Evolutionary conservation across 2,329 filamentous ascomycete genomes (phyloP), one percentile per base, ranked within the genome.

Genomic region (Nemania serpens): DNA sequence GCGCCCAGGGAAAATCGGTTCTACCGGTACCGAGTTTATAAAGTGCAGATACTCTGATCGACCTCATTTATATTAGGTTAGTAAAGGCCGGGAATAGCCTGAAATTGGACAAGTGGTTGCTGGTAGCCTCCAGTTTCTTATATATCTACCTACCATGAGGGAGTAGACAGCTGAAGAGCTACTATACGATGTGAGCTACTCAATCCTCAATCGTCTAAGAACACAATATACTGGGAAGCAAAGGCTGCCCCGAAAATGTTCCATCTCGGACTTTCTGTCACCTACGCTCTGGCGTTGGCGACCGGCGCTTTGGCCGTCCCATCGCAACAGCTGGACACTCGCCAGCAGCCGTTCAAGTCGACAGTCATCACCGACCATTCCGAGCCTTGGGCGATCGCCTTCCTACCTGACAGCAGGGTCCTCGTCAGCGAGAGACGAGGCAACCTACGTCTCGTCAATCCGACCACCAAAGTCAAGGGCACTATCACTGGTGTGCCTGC

Each of bases 21-120:
- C 39, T 58, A 51, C 55, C 18, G 11, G 47, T 58, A 12, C 25
- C 20, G 13, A 39, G 39, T 25, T 54, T 29, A 45, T 55, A 55
- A 55, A 59, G 51, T 59, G 51, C 29, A 59, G 37, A 59, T 33
- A 33, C 33, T 55, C 17, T 55, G 52, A 56, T 56, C 47, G 17
- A 48, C 47, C 46, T 52, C 33, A 53, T 39, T 48, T 61, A 48
- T 42, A 56, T 53, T 25, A 57, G 47, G 58, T 48, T 41, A 48
- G 55, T 52, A 49, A 60, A 56, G 58, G 58, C 42, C 48, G 48
- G 53, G 41, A 61, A 61, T 61, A 61, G 58, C 41, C 58, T 61
- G 47, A 61, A 61, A 37, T 53, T 56, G 25, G 48, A 37, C 53
- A 53, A 45, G 53, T 56, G 47, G 53, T 53, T 61, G 48, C 48